A percentile compares a stretch with the other conserved stretches of the same genome.
Evolutionary conservation across 495 filamentous ascomycete genomes (phyloP).

Genomic region (Aspergillus bertholletiae): DNA sequence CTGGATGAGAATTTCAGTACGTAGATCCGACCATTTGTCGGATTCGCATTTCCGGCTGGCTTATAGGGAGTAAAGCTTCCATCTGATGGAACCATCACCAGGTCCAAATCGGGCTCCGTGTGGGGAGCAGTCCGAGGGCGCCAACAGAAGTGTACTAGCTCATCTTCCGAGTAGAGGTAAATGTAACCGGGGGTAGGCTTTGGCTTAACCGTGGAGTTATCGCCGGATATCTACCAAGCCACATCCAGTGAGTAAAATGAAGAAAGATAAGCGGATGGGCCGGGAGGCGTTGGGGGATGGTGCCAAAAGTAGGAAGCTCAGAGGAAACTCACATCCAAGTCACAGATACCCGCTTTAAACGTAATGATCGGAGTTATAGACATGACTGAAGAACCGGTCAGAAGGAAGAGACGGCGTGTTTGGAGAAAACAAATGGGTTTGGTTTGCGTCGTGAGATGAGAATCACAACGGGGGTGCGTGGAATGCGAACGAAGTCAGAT

Average conservation of each 20-base stretch:
- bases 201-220: slow-evolving; percentile 65
- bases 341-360: slow-evolving; percentile 94
- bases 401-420: background rate
- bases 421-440: background rate
- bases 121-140: slow-evolving; percentile 61
- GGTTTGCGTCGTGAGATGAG: background rate
- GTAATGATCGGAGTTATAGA: slow-evolving; percentile 83
- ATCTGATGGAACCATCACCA: slow-evolving; percentile 89
- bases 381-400: slow-evolving; percentile 46
- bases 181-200: slow-evolving; percentile 76
- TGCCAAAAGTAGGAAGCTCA: slow-evolving; percentile 6
- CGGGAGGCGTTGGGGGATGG: background rate
- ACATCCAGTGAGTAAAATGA: slow-evolving; percentile 12
- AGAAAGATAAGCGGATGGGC: background rate
- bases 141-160: slow-evolving; percentile 97
- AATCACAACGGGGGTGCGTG: background rate
- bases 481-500: background rate
- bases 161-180: slow-evolving; percentile 93
- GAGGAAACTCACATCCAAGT: slow-evolving; percentile 65
- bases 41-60: slow-evolving; percentile 50
- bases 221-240: slow-evolving; percentile 47
- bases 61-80: slow-evolving; percentile 80
- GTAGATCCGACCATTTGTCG: slow-evolving; percentile 87
- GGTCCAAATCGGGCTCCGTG: slow-evolving; percentile 71
- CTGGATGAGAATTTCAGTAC: slow-evolving; percentile 93